These are phyloP conservation scores for Stevia rebaudiana DNA, from an alignment of 140 eudicot genomes.

Conservation along the genomic window DNA sequence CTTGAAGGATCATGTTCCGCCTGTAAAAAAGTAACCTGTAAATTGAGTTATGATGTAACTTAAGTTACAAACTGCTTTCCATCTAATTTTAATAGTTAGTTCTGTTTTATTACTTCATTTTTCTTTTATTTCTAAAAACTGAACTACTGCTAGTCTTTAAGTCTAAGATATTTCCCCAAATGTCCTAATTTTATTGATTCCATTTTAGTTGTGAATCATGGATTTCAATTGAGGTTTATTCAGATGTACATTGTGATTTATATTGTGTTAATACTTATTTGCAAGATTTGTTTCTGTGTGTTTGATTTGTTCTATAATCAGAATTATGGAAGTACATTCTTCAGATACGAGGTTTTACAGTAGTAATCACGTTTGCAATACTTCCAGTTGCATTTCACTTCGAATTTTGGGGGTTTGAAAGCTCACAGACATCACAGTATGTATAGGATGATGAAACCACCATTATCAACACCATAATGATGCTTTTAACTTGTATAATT, in stretches of 20 bases:
- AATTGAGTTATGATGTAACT: not conserved
- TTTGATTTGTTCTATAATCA: no score
- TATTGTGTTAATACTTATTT: not conserved
- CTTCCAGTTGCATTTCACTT: not conserved
- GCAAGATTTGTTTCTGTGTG: no score
- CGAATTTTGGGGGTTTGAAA: not conserved
- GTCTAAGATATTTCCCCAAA: not conserved
- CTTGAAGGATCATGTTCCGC: not conserved
- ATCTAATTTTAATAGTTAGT: not conserved
- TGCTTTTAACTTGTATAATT: no score
- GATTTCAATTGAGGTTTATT: no score
- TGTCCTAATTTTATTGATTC: not conserved
- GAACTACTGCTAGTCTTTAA: no score
- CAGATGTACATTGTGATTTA: not conserved
- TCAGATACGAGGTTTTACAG: not conserved
- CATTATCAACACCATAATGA: no score
- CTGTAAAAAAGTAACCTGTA: conserved; percentile 8
- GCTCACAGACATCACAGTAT: not conserved
- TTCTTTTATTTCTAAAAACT: not conserved
- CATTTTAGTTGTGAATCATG: no score
- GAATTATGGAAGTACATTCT: not conserved
- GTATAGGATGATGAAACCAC: not conserved
- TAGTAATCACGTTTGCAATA: not conserved
- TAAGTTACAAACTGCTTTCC: not conserved
- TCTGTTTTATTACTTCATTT: not conserved